Evolutionary conservation across 441 rosid genomes (phyloP), one percentile per base, ranked within the genome.

Genomic region (Lepidium campestre): DNA sequence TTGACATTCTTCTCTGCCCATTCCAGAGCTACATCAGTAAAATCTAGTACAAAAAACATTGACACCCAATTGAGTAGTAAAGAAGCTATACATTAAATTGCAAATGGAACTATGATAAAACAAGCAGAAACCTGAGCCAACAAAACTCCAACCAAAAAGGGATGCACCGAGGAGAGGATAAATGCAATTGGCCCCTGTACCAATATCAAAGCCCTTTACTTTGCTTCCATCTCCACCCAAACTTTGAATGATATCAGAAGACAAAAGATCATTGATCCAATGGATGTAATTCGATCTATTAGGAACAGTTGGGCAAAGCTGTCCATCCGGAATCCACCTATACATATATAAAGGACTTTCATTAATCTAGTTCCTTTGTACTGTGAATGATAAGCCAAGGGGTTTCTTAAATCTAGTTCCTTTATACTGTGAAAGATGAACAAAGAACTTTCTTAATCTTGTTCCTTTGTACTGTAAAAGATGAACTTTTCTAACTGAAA

Each of bases 311-410:
- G 98, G 99, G 78, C 99, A 94, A 32, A 94, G 96, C 57, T 94
- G 97, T 25, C 93, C 94, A 57, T 89, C 93, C 22, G 99, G 97
- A 78, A 94, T 89, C 97, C 98, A 94, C 96, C 98, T 89, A 55
- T 3, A n/a, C n/a, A 10, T 7, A 32, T 32, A 54, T 9, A 53
- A 17, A 34, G 27, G 29, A 25, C 29, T 25, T 25, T 25, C 6
- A 4, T 25, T 1, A 25, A 25, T 25, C 29, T 25, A 25, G 29
- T 25, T 25, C 29, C 29, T 25, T 25, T 4, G 29, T 23, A 23
- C 27, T 23, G 27, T 23, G 27, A 23, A 23, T 1, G 27, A 23
- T 23, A 23, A 23, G 27, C 27, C 27, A 23, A 23, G 3, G 27
- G 4, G 4, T 23, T 23, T 23, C 27, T 23, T 23, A 23, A 23